Conservation (phyloP, 305 asterid species). For the Fraxinus ornus region DNA sequence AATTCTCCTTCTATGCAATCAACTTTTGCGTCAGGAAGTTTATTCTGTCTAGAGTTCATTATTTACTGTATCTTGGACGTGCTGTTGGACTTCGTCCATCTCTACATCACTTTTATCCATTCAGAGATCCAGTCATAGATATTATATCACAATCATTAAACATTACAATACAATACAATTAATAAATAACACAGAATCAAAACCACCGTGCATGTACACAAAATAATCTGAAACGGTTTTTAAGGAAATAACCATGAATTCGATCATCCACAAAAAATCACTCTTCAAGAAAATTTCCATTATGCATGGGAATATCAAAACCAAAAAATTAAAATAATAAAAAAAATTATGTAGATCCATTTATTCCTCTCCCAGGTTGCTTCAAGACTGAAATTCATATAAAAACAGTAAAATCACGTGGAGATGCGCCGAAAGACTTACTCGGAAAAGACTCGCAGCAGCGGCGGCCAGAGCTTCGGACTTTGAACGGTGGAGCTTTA, state of each 20-base stretch:
- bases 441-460: conserved; percentile 23
- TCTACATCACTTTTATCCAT: conserved; percentile 43
- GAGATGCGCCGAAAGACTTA: conserved; percentile 15
- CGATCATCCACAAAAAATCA: conserved; percentile 8
- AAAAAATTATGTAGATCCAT: background rate
- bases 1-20: conserved; percentile 11
- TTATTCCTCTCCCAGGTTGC: conserved; percentile 4
- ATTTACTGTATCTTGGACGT: conserved; percentile 11
- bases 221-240: background rate
- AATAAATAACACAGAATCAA: background rate
- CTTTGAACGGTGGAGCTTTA: background rate
- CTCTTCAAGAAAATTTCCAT: conserved; percentile 17
- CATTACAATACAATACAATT: background rate
- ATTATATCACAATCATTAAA: background rate
- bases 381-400: conserved; percentile 23
- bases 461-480: conserved; percentile 20
- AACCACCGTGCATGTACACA: conserved; percentile 6
- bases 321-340: background rate
- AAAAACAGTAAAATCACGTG: conserved; percentile 8
- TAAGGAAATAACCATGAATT: conserved; percentile 3
- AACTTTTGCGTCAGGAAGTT: conserved; percentile 14
- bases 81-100: conserved; percentile 34
- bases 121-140: conserved; percentile 25
- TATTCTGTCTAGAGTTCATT: conserved; percentile 2
- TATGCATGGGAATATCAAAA: conserved; percentile 19